These are phyloP conservation scores for Aegilops bicornis DNA, from an alignment of 176 grass and related monocot species.

Conservation along the genomic window DNA sequence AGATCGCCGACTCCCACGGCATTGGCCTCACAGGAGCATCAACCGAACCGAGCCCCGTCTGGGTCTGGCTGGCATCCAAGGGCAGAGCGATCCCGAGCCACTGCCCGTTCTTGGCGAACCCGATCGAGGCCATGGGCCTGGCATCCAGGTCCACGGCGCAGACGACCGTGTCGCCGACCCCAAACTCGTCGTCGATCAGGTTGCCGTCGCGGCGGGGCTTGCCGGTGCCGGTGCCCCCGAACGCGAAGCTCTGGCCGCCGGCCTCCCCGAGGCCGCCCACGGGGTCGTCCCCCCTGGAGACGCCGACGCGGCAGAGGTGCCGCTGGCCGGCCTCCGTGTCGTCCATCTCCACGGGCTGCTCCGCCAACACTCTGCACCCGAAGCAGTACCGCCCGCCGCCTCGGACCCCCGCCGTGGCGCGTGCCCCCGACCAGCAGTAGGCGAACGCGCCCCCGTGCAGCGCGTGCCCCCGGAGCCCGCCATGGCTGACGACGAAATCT, in stretches of 20 bases:
- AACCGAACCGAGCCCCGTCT: conserved; percentile 35
- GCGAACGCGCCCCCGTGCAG: conserved; percentile 47
- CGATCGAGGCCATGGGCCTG: conserved; percentile 39
- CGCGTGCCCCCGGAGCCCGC: conserved; percentile 37
- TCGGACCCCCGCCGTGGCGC: conserved; percentile 42
- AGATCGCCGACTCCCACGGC: conserved; percentile 48
- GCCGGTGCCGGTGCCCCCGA: conserved; percentile 44
- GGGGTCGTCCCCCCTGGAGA: conserved; percentile 45
- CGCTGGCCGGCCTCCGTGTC: conserved; percentile 37
- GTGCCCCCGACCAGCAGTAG: conserved; percentile 67
- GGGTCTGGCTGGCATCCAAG: conserved; percentile 40
- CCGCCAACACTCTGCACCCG: conserved; percentile 52
- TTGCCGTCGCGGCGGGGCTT: conserved; percentile 49
- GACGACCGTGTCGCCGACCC: conserved; percentile 48
- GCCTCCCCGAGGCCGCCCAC: conserved; percentile 57
- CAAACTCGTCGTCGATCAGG: conserved; percentile 41
- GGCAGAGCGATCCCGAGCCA: conserved; percentile 30
- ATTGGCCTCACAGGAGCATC: conserved; percentile 9
- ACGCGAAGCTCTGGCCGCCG: conserved; percentile 46
- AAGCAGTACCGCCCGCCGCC: conserved; percentile 65
- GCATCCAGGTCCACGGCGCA: conserved; percentile 54
- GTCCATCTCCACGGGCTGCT: conserved; percentile 56
- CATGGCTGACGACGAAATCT: conserved; percentile 46
- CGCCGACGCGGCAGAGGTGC: conserved; percentile 66
- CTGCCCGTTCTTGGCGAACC: conserved; percentile 47